A percentile compares a stretch with the other conserved stretches of the same genome.
Evolutionary conservation across 768 basidiomycete genomes (phyloP).

Genomic region (Daedalea quercina): DNA sequence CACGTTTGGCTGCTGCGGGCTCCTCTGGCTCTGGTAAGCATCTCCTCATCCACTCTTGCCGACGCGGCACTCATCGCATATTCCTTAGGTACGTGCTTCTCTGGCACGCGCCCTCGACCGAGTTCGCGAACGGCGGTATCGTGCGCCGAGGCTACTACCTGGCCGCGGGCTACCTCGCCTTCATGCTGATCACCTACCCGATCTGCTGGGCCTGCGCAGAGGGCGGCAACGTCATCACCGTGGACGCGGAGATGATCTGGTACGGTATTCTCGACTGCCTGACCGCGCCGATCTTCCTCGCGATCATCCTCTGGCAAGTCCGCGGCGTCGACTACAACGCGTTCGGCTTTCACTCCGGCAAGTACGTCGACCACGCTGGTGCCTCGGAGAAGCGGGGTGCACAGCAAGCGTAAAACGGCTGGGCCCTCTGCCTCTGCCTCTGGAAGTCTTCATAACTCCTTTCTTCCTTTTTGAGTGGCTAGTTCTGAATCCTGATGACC

Average conservation of each 20-base stretch:
- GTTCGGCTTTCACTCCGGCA: slow-evolving; percentile 8
- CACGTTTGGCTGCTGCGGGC: slow-evolving; percentile 34
- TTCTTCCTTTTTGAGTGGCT: too few species aligned
- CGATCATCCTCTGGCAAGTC: slow-evolving; percentile 16
- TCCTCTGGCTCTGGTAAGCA: slow-evolving; percentile 38
- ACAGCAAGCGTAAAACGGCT: neutral
- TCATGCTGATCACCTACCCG: slow-evolving; percentile 47
- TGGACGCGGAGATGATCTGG: slow-evolving; percentile 41
- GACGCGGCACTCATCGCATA: slow-evolving; percentile 10
- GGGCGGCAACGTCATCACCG: slow-evolving; percentile 38
- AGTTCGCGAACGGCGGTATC: slow-evolving; percentile 9
- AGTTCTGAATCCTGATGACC: too few species aligned
- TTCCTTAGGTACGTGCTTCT: slow-evolving; percentile 22
- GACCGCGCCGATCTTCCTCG: slow-evolving; percentile 27
- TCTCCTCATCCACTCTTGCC: slow-evolving; percentile 9
- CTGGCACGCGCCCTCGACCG: slow-evolving; percentile 13
- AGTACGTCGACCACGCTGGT: slow-evolving; percentile 8
- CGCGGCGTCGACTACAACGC: slow-evolving; percentile 14
- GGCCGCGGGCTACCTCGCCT: slow-evolving; percentile 35
- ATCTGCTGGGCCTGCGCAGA: slow-evolving; percentile 46
- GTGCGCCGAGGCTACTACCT: slow-evolving; percentile 20
- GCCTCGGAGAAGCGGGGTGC: neutral
- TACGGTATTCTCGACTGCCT: slow-evolving; percentile 38
- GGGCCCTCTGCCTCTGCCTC: too few species aligned
- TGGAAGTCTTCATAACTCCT: too few species aligned